Evolutionary conservation across 352 stramenopile species (phyloP), one percentile per base, ranked within the genome.

Genomic region (Phytophthora hybrid): DNA sequence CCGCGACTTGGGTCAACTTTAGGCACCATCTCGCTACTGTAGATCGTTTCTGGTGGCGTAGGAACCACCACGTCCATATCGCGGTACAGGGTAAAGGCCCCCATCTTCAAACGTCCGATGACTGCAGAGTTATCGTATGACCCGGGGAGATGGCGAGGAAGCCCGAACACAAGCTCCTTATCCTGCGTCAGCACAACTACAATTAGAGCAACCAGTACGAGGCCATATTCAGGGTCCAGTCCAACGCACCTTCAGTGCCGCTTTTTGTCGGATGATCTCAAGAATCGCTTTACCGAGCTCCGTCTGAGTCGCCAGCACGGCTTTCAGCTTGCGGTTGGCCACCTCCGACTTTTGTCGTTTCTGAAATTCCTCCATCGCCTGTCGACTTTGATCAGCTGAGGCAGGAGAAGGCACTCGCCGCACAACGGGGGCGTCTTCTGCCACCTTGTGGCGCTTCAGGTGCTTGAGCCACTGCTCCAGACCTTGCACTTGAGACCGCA

Each of bases 211-310:
- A 44, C 13, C 10, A 13, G 6, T 16, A 31, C 26, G 26, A 6
- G 26, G 31, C 11, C 10, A 4, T 29, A 7, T 18, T 54, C 23
- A 46, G 5, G n/a, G 37, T n/a, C 41, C 41, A 11, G 14, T 21
- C 5, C 14, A 3, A 66, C 31, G 26, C 39, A 68, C 58, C 49
- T 32, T 19, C n/a, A 39, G 37, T 54, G 51, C 21, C 13, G 39
- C 46, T 8, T 47, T 49, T 11, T 70, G 53, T 31, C 52, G 39
- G 52, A 70, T 54, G 16, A 56, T 23, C 10, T 7, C 44, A 19
- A 74, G 39, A 4, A 74, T 58, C 3, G 54, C 47, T 11, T 65
- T 57, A 2, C 23, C 37, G 29, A 73, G n/a, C 21, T 69, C 61
- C 5, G 21, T 21, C 16, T 69, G 66, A 37, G 21, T 26, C 1